phyloP scores from a whole-genome alignment of 106 monocot species.

The Posidonia australis region DNA sequence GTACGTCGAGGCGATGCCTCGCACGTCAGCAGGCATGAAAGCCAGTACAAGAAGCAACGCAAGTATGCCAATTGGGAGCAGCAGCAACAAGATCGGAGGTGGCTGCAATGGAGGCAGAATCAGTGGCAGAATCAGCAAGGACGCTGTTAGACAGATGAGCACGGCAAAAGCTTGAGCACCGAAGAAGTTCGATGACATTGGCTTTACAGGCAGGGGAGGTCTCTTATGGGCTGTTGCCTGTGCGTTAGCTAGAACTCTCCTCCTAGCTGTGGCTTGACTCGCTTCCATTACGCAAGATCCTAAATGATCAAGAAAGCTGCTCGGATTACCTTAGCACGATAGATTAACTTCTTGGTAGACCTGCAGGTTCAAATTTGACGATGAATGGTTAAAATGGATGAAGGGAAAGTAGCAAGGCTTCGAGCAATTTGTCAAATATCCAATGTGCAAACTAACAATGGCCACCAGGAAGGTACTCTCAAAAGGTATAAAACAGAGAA shows the following conservation, averaged over 20 bases:
- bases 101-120: conserved; percentile 16
- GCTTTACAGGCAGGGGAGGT: background rate
- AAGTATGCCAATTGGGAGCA: conserved; percentile 13
- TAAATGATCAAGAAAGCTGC: too few species aligned
- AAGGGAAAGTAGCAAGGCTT: too few species aligned
- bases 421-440: too few species aligned
- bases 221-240: background rate
- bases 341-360: too few species aligned
- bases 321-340: too few species aligned
- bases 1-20: conserved; percentile 3
- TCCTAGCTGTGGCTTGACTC: background rate
- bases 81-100: conserved; percentile 17
- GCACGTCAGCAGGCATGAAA: conserved; percentile 16
- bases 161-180: background rate
- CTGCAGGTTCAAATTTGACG: too few species aligned
- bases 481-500: too few species aligned
- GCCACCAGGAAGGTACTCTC: too few species aligned
- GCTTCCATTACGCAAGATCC: background rate
- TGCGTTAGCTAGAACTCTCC: background rate
- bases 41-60: conserved; percentile 10
- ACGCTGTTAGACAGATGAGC: conserved; percentile 2
- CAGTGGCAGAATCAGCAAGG: conserved; percentile 8
- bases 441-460: too few species aligned
- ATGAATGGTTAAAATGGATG: too few species aligned
- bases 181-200: background rate